phyloP scores from a whole-genome alignment of 345 rosid species.

The Cardamine resedifolia region DNA sequence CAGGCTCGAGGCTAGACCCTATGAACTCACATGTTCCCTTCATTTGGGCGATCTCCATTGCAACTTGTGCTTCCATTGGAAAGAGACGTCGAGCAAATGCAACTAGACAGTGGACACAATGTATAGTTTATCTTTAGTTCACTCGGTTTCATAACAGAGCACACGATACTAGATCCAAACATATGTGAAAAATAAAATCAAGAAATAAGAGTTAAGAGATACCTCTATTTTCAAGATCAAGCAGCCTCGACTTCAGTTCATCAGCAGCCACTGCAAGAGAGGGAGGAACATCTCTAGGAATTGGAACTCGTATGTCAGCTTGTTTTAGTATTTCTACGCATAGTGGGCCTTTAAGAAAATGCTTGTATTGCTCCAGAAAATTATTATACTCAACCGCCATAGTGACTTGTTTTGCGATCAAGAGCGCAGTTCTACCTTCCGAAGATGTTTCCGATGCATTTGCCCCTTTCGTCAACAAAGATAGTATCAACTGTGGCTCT shows the following conservation, averaged over 20 bases:
- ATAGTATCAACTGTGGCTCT: conserved; percentile 66
- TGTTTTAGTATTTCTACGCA: conserved; percentile 77
- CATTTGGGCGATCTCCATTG: conserved; percentile 64
- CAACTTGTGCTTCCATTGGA: conserved; percentile 81
- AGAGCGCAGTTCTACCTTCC: conserved; percentile 80
- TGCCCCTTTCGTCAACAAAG: conserved; percentile 73
- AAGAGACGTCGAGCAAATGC: conserved; percentile 68
- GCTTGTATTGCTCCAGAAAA: conserved; percentile 46
- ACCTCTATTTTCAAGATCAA: conserved; percentile 88
- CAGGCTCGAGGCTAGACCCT: conserved; percentile 38
- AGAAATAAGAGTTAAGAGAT: conserved; percentile 16
- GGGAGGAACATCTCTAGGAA: conserved; percentile 54
- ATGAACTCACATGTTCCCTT: conserved; percentile 64
- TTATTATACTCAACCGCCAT: conserved; percentile 56
- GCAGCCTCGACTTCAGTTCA: conserved; percentile 50
- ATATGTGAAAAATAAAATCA: background rate
- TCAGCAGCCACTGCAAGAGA: conserved; percentile 66
- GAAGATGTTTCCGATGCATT: conserved; percentile 51
- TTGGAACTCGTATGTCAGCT: conserved; percentile 57
- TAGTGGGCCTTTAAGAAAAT: conserved; percentile 52
- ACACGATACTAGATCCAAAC: background rate
- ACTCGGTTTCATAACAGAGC: background rate
- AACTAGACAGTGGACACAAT: conserved; percentile 45
- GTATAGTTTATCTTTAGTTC: conserved; percentile 10
- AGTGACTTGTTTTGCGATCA: conserved; percentile 65